Base-by-base conservation (phyloP, 169 alveolate genomes). In the Plasmodium reichenowi region DNA sequence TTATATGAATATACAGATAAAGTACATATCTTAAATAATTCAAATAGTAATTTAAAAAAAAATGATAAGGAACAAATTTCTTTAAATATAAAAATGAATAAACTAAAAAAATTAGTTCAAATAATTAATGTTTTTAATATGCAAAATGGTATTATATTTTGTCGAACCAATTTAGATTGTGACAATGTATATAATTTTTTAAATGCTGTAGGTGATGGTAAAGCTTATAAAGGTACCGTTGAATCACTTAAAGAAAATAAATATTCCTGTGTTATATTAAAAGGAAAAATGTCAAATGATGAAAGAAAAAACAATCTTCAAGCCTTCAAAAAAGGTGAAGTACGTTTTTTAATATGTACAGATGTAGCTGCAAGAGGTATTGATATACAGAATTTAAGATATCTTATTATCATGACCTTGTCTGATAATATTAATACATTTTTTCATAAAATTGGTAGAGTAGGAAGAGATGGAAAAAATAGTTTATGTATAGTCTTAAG, bases 281-380 rank as follows among this genome's bases (percentile, higher is more conserved):
- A 88, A 47, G 93, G 93, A 3, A 89, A 89, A 70, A 86, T 89
- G 72, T 75, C 89, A 45, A 86, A 76, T 78, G 73, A 29, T 2
- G 88, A 76, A 29, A 86, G 93, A 50, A 78, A 76, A 56, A 68
- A 88, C 24, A 89, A 89, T 47, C 63, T 89, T 15, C 48, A 89
- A 70, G 93, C 89, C 32, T 89, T 89, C 72, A 89, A 78, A 68
- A 89, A 76, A 50, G 93, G 93, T 15, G 83, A 80, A 48, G 86
- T 80, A n/a, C 85, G 93, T 45, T 89, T 89, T 58, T 66, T 89
- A 76, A 97, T 99, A 58, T 95, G 99, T 68, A 98, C 99, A 1
- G 99, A 98, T 93, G 93, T 98, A 2, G 99, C 99, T 1, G 97
- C 99, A 20, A 94, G 99, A 74, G 99, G 99, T 13, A 94, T 98